Base-by-base conservation (phyloP, 2,329 filamentous ascomycete species). In the Sporothrix dimorphospora region DNA sequence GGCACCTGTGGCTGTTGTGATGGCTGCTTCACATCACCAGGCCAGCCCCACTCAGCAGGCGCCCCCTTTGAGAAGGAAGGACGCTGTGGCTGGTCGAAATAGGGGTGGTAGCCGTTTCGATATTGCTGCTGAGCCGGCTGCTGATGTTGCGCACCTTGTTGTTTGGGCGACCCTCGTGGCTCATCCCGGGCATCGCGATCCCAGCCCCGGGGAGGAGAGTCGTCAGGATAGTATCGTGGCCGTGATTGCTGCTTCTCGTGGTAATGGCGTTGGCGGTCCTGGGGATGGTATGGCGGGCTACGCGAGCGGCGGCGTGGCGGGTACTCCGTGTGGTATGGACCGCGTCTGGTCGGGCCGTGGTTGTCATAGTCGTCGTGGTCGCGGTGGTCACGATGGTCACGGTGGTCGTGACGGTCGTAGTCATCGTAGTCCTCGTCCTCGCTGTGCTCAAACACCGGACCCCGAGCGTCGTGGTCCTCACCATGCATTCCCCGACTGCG, bases 21-120 rank as follows among this genome's bases (percentile, higher is more conserved):
- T 8, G 45, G 71, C n/a, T 72, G 71, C 57, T 72, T 72, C 9
- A 69, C 51, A 21, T 70, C 68, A 24, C 72, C 72, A 27, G 68
- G 55, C 72, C 72, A 72, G 49, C 68, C 71, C 71, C 71, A 72
- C 12, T 70, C 71, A 3, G 34, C 66, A n/a, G 66, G 40, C n/a
- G 45, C n/a, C 0, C 63, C 47, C 49, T 53, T 53, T 1, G 65
- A 40, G 24, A 53, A 24, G 3, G 65, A 40, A 0, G 65, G 19
- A 19, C 45, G 47, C 6, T 19, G 47, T 19, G 27, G 47, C 30
- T 55, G 66, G 49, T 70, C 68, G 27, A 49, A 70, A 11, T 70
- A 61, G 16, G 49, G 49, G 34, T 57, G 34, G 49, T 57, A 69
- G 2, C 21, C 21, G 24, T 30, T 47, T 11, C 40, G 38, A 14